phyloP scores from a whole-genome alignment of 2,329 filamentous ascomycete genomes.

The Talaromyces sp. region DNA sequence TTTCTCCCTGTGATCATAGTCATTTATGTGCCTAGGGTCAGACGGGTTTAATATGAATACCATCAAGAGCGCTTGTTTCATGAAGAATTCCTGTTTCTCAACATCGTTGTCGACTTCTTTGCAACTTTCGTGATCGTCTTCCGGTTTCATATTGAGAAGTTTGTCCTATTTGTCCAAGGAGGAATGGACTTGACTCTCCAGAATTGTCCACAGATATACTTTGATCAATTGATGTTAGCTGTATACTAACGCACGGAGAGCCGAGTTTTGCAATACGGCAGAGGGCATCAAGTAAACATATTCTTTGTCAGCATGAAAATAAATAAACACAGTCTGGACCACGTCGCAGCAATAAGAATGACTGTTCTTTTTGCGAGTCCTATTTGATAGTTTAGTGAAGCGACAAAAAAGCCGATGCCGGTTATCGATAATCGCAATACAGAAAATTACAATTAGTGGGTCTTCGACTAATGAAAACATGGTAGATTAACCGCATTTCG shows the following conservation, averaged over 20 bases:
- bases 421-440: background rate
- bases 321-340: background rate
- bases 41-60: constrained; percentile 41
- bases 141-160: background rate
- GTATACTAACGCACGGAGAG: background rate
- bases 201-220: background rate
- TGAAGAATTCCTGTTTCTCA: constrained; percentile 58
- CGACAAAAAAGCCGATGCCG: background rate
- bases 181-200: background rate
- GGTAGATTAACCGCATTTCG: background rate
- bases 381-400: background rate
- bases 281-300: background rate
- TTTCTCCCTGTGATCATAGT: constrained; percentile 60
- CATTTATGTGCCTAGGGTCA: constrained; percentile 1
- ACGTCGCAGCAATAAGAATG: background rate
- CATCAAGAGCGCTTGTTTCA: constrained; percentile 83
- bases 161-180: background rate
- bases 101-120: constrained; percentile 13
- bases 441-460: background rate
- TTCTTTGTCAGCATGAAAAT: background rate
- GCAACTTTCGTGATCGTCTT: background rate
- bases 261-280: background rate
- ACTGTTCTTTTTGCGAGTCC: background rate
- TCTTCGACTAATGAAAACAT: background rate
- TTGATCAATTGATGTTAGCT: background rate